These are phyloP conservation scores for Phytophthora agathidicida DNA, from an alignment of 352 stramenopile species.

Conservation along the genomic window DNA sequence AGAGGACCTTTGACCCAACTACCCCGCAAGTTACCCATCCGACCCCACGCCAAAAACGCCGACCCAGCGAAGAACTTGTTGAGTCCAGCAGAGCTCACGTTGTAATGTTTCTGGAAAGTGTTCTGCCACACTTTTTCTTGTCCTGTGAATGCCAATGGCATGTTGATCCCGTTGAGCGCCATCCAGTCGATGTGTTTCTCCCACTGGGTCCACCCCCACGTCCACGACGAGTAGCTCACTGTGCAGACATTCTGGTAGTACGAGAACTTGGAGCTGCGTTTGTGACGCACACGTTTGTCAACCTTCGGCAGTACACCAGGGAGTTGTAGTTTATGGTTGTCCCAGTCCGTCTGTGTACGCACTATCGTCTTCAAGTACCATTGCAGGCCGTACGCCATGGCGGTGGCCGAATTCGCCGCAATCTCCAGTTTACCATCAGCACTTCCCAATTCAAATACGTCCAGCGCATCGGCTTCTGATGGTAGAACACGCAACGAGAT, in stretches of 20 bases:
- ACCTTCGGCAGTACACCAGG: slow-evolving; percentile 57
- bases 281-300: slow-evolving; percentile 38
- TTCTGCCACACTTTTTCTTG: slow-evolving; percentile 91
- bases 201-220: slow-evolving; percentile 90
- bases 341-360: slow-evolving; percentile 83
- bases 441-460: slow-evolving; percentile 67
- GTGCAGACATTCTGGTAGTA: slow-evolving; percentile 95
- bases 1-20: slow-evolving; percentile 86
- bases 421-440: slow-evolving; percentile 60
- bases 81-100: slow-evolving; percentile 75
- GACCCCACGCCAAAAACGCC: slow-evolving; percentile 89
- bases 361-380: slow-evolving; percentile 80
- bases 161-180: slow-evolving; percentile 93
- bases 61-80: slow-evolving; percentile 90
- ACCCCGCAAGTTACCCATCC: slow-evolving; percentile 90
- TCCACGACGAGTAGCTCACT: slow-evolving; percentile 90
- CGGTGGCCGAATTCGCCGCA: slow-evolving; percentile 55
- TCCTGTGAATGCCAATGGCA: slow-evolving; percentile 89
- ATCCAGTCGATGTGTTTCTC: slow-evolving; percentile 94
- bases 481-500: slow-evolving; percentile 60
- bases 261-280: slow-evolving; percentile 76
- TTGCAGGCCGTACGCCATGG: slow-evolving; percentile 74
- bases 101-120: slow-evolving; percentile 84
- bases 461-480: slow-evolving; percentile 44
- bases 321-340: slow-evolving; percentile 75